Percentiles rank a stretch among this genome's conserved stretches.
phyloP scores from a whole-genome alignment of 2,329 filamentous ascomycete species.

The Penicillium freii region DNA sequence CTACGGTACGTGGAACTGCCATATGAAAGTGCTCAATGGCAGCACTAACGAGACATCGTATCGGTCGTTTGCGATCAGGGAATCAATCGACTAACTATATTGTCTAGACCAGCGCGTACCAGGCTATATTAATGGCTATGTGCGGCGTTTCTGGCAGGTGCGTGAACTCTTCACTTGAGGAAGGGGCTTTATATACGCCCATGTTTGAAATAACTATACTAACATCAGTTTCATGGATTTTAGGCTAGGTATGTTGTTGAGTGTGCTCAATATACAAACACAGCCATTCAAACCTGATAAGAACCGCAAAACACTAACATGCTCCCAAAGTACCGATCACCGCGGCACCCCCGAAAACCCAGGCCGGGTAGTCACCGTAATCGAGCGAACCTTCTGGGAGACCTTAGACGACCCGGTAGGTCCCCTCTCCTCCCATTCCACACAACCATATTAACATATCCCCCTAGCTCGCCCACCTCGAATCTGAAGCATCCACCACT shows the following conservation, averaged over 20 bases:
- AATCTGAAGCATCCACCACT: slow-evolving; percentile 29
- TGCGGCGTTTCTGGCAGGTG: slow-evolving; percentile 97
- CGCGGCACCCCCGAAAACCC: slow-evolving; percentile 84
- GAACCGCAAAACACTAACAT: background rate
- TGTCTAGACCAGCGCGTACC: slow-evolving; percentile 73
- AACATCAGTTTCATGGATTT: background rate
- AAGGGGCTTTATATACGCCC: background rate
- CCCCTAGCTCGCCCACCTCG: slow-evolving; percentile 34
- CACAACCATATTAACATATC: background rate
- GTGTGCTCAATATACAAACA: background rate
- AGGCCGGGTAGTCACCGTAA: slow-evolving; percentile 89
- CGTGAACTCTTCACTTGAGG: slow-evolving; percentile 31
- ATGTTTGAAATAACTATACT: background rate
- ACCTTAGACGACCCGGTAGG: slow-evolving; percentile 64
- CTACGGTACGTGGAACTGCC: slow-evolving; percentile 63
- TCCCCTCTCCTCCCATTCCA: background rate
- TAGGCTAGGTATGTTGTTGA: slow-evolving; percentile 33
- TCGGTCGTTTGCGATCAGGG: background rate
- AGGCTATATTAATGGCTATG: slow-evolving; percentile 90
- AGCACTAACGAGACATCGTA: background rate
- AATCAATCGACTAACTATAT: background rate
- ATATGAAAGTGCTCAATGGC: background rate
- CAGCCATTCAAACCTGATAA: background rate
- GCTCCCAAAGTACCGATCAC: slow-evolving; percentile 73
- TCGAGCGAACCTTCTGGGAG: slow-evolving; percentile 80